Percentiles rank a stretch among this genome's conserved stretches.
Conservation (phyloP, 2,329 filamentous ascomycete genomes). For the Fusarium sp. region DNA sequence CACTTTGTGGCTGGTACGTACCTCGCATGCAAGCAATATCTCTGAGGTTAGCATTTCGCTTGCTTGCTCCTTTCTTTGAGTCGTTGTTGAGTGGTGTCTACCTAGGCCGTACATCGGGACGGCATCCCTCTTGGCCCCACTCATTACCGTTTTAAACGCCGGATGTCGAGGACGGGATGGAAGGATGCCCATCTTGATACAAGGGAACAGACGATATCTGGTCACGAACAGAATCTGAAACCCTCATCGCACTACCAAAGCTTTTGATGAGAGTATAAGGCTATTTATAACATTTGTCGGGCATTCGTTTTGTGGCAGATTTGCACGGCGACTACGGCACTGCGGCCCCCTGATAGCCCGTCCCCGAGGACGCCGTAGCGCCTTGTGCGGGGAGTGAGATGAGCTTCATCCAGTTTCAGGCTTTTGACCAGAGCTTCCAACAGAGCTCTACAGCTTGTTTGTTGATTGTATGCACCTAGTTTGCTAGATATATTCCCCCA, state of each 20-base stretch:
- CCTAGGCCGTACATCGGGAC: constrained; percentile 3
- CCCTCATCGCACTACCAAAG: background rate
- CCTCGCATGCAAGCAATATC: background rate
- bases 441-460: background rate
- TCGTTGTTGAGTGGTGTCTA: background rate
- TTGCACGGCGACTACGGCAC: constrained; percentile 3
- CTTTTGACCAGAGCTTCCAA: background rate
- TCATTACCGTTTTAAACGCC: constrained; percentile 25
- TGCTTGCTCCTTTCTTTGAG: constrained; percentile 18
- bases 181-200: background rate
- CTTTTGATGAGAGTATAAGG: background rate
- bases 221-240: background rate
- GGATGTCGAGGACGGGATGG: background rate
- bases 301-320: background rate
- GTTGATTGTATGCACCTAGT: background rate
- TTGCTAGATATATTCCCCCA: background rate
- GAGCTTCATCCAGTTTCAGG: background rate
- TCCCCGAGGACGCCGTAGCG: constrained; percentile 29
- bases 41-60: background rate
- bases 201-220: background rate
- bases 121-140: constrained; percentile 8
- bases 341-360: constrained; percentile 24
- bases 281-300: constrained; percentile 3
- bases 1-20: constrained; percentile 20
- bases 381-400: constrained; percentile 14